These are phyloP conservation scores for Dimargaris verticillata DNA, from an alignment of 192 early-diverging fungal genomes.

Conservation along the genomic window DNA sequence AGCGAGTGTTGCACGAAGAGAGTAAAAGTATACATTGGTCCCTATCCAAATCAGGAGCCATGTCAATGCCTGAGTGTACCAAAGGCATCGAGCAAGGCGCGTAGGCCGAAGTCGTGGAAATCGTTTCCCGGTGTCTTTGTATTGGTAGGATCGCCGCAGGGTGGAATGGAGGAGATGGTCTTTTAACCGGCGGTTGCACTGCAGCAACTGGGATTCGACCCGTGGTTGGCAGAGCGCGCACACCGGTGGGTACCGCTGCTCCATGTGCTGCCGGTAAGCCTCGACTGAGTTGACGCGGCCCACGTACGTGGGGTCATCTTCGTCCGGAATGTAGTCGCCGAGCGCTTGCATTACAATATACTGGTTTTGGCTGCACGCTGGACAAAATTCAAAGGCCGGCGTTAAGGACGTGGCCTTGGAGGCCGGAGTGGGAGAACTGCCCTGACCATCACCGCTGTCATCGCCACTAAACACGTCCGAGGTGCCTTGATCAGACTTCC, in stretches of 20 bases:
- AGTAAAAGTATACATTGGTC: no score
- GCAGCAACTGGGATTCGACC: conserved; percentile 19
- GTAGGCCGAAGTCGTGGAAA: no score
- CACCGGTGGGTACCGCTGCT: conserved; percentile 20
- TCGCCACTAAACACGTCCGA: no score
- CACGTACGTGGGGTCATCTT: conserved; percentile 18
- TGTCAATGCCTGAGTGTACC: no score
- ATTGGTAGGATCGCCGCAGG: not conserved
- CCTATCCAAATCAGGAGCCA: no score
- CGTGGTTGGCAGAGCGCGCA: conserved; percentile 19
- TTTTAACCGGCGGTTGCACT: conserved; percentile 20
- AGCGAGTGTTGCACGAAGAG: no score
- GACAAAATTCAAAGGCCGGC: conserved; percentile 16
- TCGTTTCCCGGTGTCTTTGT: no score
- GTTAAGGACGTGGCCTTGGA: not conserved
- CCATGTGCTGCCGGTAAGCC: conserved; percentile 16
- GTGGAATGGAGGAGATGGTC: not conserved
- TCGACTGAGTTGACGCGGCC: conserved; percentile 13
- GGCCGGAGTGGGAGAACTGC: no score
- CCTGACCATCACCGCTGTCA: no score
- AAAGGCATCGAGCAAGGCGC: no score
- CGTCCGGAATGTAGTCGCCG: conserved; percentile 20
- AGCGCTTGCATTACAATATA: conserved; percentile 23
- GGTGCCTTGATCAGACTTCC: no score
- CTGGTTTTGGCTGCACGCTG: conserved; percentile 24